phyloP scores from a whole-genome alignment of 2,329 filamentous ascomycete genomes.

The Eutypa lata region DNA sequence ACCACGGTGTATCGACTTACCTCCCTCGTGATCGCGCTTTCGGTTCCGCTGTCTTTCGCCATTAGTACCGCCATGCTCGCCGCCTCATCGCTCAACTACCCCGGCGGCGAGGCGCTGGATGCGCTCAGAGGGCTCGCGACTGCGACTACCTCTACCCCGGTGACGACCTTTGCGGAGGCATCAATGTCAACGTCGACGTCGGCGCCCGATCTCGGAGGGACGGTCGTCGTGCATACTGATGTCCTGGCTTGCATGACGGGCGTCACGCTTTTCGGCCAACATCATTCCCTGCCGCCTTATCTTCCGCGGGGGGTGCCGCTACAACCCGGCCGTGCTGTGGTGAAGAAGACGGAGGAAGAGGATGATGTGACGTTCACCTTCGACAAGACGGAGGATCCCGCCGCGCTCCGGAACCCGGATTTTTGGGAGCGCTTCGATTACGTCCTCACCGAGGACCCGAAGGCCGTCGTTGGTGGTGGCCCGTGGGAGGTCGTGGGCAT shows the following conservation, averaged over 20 bases:
- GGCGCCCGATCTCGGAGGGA: constrained; percentile 22
- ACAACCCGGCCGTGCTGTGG: too few relatives aligned
- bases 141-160: too few relatives aligned
- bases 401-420: constrained; percentile 38
- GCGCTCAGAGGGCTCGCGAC: constrained; percentile 43
- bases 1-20: constrained; percentile 52
- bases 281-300: constrained; percentile 23
- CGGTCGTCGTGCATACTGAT: constrained; percentile 57
- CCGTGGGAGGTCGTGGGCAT: constrained; percentile 56
- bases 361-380: constrained; percentile 31
- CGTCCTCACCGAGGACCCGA: constrained; percentile 52
- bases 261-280: constrained; percentile 62
- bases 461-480: constrained; percentile 35
- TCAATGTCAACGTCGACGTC: constrained; percentile 26
- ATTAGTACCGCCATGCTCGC: constrained; percentile 67
- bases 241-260: constrained; percentile 69
- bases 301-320: too few relatives aligned
- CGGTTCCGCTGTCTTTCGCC: constrained; percentile 57
- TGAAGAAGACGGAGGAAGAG: neutral
- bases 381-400: constrained; percentile 61
- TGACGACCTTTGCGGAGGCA: too few relatives aligned
- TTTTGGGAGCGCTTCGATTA: constrained; percentile 68
- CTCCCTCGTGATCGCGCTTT: constrained; percentile 54
- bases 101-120: constrained; percentile 75
- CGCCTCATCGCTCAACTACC: constrained; percentile 87